A percentile compares a stretch with the other conserved stretches of the same genome.
Evolutionary conservation across 345 rosid genomes (phyloP).

Genomic region (Salix udensis): DNA sequence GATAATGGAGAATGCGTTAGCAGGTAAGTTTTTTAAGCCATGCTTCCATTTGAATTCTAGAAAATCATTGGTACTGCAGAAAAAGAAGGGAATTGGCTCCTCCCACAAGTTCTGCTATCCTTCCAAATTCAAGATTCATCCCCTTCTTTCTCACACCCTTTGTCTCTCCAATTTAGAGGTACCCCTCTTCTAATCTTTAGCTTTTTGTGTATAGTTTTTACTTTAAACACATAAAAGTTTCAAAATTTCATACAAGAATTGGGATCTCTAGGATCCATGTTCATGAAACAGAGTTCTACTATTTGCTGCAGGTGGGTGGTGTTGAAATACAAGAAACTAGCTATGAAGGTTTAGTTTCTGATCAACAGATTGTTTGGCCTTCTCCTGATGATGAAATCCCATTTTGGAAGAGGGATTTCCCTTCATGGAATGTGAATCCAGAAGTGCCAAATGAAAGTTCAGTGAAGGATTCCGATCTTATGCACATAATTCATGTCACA

Average conservation of each 20-base stretch:
- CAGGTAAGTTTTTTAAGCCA: slow-evolving; percentile 1
- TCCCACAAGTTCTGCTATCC: not conserved
- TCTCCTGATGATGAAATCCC: slow-evolving; percentile 45
- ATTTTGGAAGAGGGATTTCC: slow-evolving; percentile 51
- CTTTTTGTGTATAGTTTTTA: not conserved
- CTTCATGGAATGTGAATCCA: slow-evolving; percentile 28
- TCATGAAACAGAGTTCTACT: not conserved
- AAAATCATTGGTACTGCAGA: not conserved
- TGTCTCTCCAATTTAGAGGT: slow-evolving; percentile 8
- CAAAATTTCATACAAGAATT: not conserved
- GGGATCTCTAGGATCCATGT: not conserved
- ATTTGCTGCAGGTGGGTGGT: slow-evolving; percentile 17
- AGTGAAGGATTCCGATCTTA: slow-evolving; percentile 35
- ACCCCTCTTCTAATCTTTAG: not conserved
- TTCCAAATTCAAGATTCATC: not conserved
- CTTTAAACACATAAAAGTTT: not conserved
- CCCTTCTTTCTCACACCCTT: slow-evolving; percentile 4
- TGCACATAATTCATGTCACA: slow-evolving; percentile 49
- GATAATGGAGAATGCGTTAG: slow-evolving; percentile 17
- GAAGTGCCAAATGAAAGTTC: slow-evolving; percentile 21
- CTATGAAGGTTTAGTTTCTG: not conserved
- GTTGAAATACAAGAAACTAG: slow-evolving; percentile 10
- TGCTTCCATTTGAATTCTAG: slow-evolving; percentile 6
- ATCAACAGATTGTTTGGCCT: slow-evolving; percentile 35
- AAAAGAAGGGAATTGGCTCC: not conserved